phyloP scores from a whole-genome alignment of 2,329 filamentous ascomycete species.

The Fusarium nodosum region DNA sequence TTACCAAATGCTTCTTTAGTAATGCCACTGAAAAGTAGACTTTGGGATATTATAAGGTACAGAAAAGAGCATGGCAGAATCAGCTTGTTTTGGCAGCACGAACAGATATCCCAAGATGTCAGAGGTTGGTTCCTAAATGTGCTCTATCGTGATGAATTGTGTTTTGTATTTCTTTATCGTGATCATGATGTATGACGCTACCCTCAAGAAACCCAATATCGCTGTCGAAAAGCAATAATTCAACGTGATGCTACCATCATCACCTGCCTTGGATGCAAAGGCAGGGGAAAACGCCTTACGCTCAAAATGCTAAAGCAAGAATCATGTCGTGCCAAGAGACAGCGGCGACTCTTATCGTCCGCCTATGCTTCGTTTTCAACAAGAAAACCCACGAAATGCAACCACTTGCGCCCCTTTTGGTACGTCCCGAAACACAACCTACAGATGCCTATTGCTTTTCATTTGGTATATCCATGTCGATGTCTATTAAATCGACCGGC shows the following conservation, averaged over 20 bases:
- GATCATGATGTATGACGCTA: not conserved
- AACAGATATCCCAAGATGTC: not conserved
- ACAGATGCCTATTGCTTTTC: slow-evolving; percentile 27
- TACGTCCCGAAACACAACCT: not conserved
- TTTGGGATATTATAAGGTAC: not conserved
- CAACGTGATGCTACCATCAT: slow-evolving; percentile 9
- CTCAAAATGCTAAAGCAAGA: slow-evolving; percentile 33
- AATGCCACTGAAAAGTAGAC: not conserved
- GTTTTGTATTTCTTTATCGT: not conserved
- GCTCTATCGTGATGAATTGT: not conserved
- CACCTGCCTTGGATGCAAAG: not conserved
- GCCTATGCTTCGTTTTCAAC: not conserved
- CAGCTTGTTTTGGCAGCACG: not conserved
- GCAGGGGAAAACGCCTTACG: slow-evolving; percentile 34
- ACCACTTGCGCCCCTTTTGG: not conserved
- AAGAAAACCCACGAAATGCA: not conserved
- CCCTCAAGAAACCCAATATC: not conserved
- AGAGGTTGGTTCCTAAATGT: not conserved
- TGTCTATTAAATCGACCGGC: slow-evolving; percentile 53
- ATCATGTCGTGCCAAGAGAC: slow-evolving; percentile 9
- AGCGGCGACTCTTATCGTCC: not conserved
- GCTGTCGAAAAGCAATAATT: slow-evolving; percentile 10
- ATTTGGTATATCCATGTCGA: slow-evolving; percentile 58
- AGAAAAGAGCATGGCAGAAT: not conserved
- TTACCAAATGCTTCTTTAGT: not conserved